Evolutionary conservation across 2,329 filamentous ascomycete genomes (phyloP), one percentile per base, ranked within the genome.

Genomic region (Cladosporium sp.): DNA sequence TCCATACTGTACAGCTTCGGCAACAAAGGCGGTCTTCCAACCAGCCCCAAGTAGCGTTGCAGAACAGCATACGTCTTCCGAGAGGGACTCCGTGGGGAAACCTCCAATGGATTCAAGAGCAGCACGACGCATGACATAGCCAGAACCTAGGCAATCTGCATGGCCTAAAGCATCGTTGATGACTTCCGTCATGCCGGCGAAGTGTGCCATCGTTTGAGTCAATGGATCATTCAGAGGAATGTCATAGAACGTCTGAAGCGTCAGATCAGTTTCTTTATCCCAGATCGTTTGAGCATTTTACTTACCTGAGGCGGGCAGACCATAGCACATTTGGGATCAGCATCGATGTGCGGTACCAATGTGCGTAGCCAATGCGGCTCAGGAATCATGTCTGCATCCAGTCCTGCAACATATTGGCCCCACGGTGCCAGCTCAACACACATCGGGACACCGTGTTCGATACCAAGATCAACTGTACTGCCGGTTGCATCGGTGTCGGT

Each of bases 311-410:
- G 48, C 13, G 48, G 48, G 11, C 48, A 50, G 16, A 50, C 48
- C 48, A 50, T 50, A 13, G 48, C 48, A 16, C 48, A 50, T 4
- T 50, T 16, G 2, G 48, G 28, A 22, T 50, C 41, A 8, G 19
- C 13, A 9, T 50, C 48, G 40, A 84, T 65, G 61, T 84, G 82
- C 51, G 82, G 78, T n/a, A 84, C 66, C 13, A 81, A 63, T 28
- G 78, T 76, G 37, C 81, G 77, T 13, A 85, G 72, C 80, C 81
- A 85, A 43, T 78, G 69, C 48, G 71, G 72, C 63, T 84, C 79
- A 6, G 81, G 79, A 65, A 85, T 84, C 83, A 86, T 85, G 62
- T 86, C 83, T 16, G 82, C 82, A 62, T 86, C 83, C 33, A 86
- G 69, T 37, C 79, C 78, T n/a, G 81, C 82, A 63, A 84, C 64